A percentile compares a stretch with the other conserved stretches of the same genome.
phyloP scores from a whole-genome alignment of 257 asterid species.

The Primulina eburnea region DNA sequence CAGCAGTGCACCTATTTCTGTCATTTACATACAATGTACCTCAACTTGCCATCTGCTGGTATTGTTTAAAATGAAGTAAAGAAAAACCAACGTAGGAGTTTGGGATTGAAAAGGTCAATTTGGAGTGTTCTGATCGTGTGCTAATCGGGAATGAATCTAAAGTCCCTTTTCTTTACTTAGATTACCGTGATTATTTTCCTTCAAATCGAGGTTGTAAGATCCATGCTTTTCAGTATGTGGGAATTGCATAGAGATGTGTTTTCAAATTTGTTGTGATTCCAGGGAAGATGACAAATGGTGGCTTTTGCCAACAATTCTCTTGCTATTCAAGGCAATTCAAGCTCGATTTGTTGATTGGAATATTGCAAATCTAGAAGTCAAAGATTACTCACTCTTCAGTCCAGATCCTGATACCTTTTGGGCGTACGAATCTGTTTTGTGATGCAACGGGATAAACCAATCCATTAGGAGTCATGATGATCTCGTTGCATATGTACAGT shows the following conservation, averaged over 20 bases:
- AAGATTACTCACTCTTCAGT: slow-evolving; percentile 78
- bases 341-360: slow-evolving; percentile 93
- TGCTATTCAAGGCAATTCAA: slow-evolving; percentile 69
- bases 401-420: slow-evolving; percentile 92
- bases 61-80: background rate
- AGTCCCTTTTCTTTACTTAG: background rate
- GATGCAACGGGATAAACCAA: slow-evolving; percentile 18
- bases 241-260: slow-evolving; percentile 2
- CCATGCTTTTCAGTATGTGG: background rate
- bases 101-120: background rate
- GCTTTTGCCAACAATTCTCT: slow-evolving; percentile 77
- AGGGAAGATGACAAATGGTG: slow-evolving; percentile 93
- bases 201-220: background rate
- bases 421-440: slow-evolving; percentile 78
- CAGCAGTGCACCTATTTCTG: background rate
- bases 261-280: slow-evolving; percentile 28
- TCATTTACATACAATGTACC: background rate
- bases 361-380: slow-evolving; percentile 80
- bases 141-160: background rate
- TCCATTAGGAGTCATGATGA: background rate
- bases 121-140: too few relatives aligned
- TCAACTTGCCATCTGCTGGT: background rate
- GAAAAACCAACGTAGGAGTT: background rate
- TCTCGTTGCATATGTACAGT: slow-evolving; percentile 21
- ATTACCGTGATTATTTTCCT: background rate